A percentile compares a stretch with the other conserved stretches of the same genome.
Conservation (phyloP, 176 grass and related monocot species). For the Leersia perrieri region DNA sequence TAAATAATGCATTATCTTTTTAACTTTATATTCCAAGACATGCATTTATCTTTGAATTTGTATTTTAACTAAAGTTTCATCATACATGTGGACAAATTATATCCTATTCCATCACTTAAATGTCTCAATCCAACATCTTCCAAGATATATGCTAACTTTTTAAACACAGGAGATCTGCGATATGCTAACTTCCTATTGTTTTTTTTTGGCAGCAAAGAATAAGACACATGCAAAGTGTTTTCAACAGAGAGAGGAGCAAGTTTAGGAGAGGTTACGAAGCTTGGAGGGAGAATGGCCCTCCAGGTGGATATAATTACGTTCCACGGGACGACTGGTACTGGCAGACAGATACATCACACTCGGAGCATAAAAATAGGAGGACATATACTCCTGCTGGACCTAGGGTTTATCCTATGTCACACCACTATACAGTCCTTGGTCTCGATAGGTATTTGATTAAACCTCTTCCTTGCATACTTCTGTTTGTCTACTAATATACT, state of each 20-base stretch:
- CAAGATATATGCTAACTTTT: constrained; percentile 20
- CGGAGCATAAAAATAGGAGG: constrained; percentile 50
- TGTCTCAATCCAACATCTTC: neutral
- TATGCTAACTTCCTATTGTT: constrained; percentile 21
- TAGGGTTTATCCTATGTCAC: constrained; percentile 76
- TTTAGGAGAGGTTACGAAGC: constrained; percentile 67
- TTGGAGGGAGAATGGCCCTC: constrained; percentile 79
- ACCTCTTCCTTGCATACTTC: neutral
- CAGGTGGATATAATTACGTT: constrained; percentile 80
- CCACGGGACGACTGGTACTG: constrained; percentile 98
- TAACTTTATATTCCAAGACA: constrained; percentile 9
- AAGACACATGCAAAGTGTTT: constrained; percentile 97
- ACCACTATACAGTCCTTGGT: constrained; percentile 87
- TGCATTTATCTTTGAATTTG: constrained; percentile 13
- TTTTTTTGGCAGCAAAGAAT: constrained; percentile 73
- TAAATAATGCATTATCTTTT: constrained; percentile 16
- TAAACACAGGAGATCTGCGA: too few relatives aligned
- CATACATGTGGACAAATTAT: neutral
- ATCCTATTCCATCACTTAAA: neutral
- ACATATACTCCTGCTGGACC: constrained; percentile 40
- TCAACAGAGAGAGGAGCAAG: constrained; percentile 93
- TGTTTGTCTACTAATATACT: constrained; percentile 30
- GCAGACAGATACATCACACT: constrained; percentile 62
- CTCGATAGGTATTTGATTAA: constrained; percentile 76
- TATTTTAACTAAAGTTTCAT: constrained; percentile 9